Evolutionary conservation across 345 rosid species (phyloP), one percentile per base, ranked within the genome.

Genomic region (Eucalyptus erythrocorys): DNA sequence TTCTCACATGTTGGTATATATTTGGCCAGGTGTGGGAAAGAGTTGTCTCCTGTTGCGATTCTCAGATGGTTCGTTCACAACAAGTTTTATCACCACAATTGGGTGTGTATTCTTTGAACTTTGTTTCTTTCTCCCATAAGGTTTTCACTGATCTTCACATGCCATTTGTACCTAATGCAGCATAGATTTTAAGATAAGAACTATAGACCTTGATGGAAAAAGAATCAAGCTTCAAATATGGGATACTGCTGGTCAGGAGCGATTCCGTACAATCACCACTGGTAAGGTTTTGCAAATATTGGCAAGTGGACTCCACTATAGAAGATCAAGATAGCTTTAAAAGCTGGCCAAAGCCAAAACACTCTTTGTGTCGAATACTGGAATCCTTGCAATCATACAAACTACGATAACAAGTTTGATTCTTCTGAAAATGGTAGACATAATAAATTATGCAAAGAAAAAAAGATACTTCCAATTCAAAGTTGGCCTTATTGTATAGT

Each of bases 51-150:
- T 96, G 6, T 92, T 96, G 92, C 97, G 99, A 86, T 97, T 97
- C 92, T 96, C 99, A 2, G 99, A 96, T 94, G 99, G 96, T 92
- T 94, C 98, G 89, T 97, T 97, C 88, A 95, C 98, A 34, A 97
- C 98, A 11, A 97, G 99, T 90, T 97, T 97, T 92, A 96, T 97
- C 89, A 96, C 99, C 42, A 97, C 99, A 87, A 97, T 96, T 87
- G 98, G 99, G 99, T 97, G 14, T 86, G 92, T 88, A 22, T 89
- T 84, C 82, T 48, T 87, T 80, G 86, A 24, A 37, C 27, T 53
- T 6, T 21, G 55, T 43, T 53, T 79, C 6, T 13, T 19, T 27
- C 40, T n/a, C 14, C 47, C 21, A 47, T 48, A 27, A 26, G 49
- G 26, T 42, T 80, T 64, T 82, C 85, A 22, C 55, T 86, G 43